These are phyloP conservation scores for Gentiana dahurica DNA, from an alignment of 257 asterid species.

Conservation along the genomic window DNA sequence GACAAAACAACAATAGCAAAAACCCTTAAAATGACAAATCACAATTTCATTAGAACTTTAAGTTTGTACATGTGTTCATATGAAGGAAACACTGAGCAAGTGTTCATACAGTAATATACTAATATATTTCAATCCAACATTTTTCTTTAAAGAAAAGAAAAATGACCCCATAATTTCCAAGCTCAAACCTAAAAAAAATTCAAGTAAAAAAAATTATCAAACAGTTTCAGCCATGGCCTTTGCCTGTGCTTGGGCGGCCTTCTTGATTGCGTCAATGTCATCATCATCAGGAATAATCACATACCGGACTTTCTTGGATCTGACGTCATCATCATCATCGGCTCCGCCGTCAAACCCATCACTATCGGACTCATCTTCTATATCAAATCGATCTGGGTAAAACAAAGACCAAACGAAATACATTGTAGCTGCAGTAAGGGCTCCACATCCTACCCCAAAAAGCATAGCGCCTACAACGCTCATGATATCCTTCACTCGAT, in stretches of 20 bases:
- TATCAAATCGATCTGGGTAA: conserved; percentile 40
- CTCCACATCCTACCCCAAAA: conserved; percentile 80
- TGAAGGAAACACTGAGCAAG: no score
- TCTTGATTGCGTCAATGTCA: conserved; percentile 37
- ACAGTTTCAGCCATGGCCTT: conserved; percentile 12
- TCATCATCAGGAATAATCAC: conserved; percentile 26
- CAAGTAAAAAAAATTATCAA: no score
- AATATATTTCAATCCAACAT: no score
- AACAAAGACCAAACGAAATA: conserved; percentile 57
- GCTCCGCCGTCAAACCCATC: conserved; percentile 28
- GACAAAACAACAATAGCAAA: no score
- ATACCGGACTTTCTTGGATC: conserved; percentile 45
- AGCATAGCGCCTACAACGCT: conserved; percentile 69
- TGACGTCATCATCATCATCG: conserved; percentile 13
- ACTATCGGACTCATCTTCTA: conserved; percentile 39
- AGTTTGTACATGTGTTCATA: no score
- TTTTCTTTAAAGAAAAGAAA: no score
- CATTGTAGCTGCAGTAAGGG: conserved; percentile 59
- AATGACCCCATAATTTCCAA: no score
- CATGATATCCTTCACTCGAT: conserved; percentile 65
- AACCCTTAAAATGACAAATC: no score
- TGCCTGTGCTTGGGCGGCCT: conserved; percentile 29
- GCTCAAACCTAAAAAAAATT: no score
- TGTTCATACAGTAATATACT: no score
- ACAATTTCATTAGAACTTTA: no score